Evolutionary conservation across 805 yeast species (phyloP), one percentile per base, ranked within the genome.

Genomic region (Lachancea meyersii): DNA sequence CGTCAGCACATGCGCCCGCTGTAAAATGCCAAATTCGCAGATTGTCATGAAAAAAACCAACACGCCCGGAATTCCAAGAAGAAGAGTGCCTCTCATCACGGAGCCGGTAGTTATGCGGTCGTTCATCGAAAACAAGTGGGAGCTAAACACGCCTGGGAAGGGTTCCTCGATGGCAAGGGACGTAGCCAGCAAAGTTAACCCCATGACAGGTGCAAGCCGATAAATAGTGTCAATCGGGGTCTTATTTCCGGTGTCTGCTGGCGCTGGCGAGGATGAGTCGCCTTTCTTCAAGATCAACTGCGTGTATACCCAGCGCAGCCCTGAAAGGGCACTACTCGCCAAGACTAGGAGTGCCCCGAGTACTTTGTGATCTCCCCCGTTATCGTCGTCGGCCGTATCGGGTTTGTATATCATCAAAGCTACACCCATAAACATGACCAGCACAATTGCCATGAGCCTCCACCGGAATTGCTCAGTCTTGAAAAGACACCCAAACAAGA

Each of bases 291-390:
- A 67, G 27, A 91, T 71, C 18, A 93, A 61, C 58, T 93, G 97
- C 1, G 97, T 88, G 48, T 89, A 76, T 1, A 95, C 91, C 98
- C 98, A 93, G 49, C 98, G 75, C 40, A 93, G 67, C 0, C 98
- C 98, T 13, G 93, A 81, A 66, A 87, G 74, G 58, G 83, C 73
- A 2, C 95, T 78, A 3, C 96, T 89, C 1, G 75, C 65, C 22
- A 93, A 65, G 1, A 91, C 97, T 21, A 88, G 65, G 1, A 78
- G 41, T 18, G 87, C 78, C 1, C 98, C 97, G 1, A 81, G 46
- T 23, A 61, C 41, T 21, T 11, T 19, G 22, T 57, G 57, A 44
- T 41, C 48, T 10, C 50, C 35, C 16, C 17, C 24, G 22, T 57
- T 55, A 44, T 41, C 47, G n/a, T 46, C 45, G 11, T 45, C 46